Conservation (phyloP, 805 yeast genomes). For the Barnettozyma sp. region DNA sequence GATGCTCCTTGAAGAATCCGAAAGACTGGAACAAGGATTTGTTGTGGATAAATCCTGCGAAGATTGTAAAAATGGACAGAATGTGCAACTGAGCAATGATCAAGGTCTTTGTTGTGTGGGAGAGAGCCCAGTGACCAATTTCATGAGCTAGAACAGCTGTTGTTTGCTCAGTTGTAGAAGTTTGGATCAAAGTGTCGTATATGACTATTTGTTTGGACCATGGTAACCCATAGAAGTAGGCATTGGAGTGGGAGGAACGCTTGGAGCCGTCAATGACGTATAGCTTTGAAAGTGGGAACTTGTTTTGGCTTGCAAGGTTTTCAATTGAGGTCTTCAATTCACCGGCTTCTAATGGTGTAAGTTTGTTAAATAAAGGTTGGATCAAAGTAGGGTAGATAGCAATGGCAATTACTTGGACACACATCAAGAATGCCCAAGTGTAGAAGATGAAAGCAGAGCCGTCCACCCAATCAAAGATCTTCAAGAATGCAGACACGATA, state of each 20-base stretch:
- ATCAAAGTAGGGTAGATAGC: constrained; percentile 79
- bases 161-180: constrained; percentile 69
- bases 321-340: constrained; percentile 79
- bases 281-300: constrained; percentile 81
- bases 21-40: constrained; percentile 68
- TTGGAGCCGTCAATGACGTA: constrained; percentile 95
- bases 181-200: constrained; percentile 83
- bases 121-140: constrained; percentile 94
- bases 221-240: constrained; percentile 93
- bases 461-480: constrained; percentile 62
- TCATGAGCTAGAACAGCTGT: constrained; percentile 98
- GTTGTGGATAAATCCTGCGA: constrained; percentile 77
- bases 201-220: constrained; percentile 95
- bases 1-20: constrained; percentile 62
- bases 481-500: constrained; percentile 64
- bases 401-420: constrained; percentile 65
- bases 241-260: constrained; percentile 94
- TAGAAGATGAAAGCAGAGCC: constrained; percentile 81
- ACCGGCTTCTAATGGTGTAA: constrained; percentile 85
- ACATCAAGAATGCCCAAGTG: constrained; percentile 63
- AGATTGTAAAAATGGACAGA: constrained; percentile 59
- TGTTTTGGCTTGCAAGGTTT: constrained; percentile 61
- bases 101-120: constrained; percentile 78
- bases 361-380: constrained; percentile 88
- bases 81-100: constrained; percentile 57